phyloP scores from a whole-genome alignment of 106 monocot genomes.

The Iris macrosiphon region DNA sequence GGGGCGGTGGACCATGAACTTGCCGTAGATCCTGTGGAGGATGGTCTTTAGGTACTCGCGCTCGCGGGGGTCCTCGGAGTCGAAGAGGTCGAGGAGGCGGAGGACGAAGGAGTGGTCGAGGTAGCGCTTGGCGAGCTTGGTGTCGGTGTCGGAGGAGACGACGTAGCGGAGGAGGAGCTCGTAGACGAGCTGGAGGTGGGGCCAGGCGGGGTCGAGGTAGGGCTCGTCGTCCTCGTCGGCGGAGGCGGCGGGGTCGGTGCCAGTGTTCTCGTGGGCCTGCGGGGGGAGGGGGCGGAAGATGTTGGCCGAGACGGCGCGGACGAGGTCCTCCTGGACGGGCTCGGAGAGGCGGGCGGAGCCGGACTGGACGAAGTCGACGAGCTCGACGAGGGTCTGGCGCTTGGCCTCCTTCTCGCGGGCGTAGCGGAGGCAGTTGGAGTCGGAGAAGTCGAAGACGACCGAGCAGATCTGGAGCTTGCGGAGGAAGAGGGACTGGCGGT shows the following conservation, averaged over 20 bases:
- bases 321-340: conserved; percentile 2
- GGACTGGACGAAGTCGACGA: conserved; percentile 11
- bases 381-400: conserved; percentile 6
- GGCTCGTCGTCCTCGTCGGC: conserved; percentile 6
- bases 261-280: conserved; percentile 2
- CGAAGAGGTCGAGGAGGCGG: conserved; percentile 34
- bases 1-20: conserved; percentile 50
- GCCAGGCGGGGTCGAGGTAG: conserved; percentile 14
- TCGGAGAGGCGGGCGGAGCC: conserved; percentile 3
- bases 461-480: conserved; percentile 16
- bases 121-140: conserved; percentile 46
- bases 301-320: not conserved
- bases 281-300: conserved; percentile 11
- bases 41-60: conserved; percentile 48
- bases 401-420: conserved; percentile 9
- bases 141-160: conserved; percentile 45
- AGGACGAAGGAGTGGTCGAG: conserved; percentile 45
- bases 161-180: conserved; percentile 19
- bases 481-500: conserved; percentile 2
- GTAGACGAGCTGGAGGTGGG: conserved; percentile 16
- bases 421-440: not conserved
- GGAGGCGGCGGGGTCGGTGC: not conserved
- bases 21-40: conserved; percentile 46
- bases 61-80: conserved; percentile 48
- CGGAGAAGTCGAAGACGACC: conserved; percentile 7